A percentile compares a stretch with the other conserved stretches of the same genome.
Evolutionary conservation across 371 early-diverging fungal genomes (phyloP).

Genomic region (Rhizopus sp.): DNA sequence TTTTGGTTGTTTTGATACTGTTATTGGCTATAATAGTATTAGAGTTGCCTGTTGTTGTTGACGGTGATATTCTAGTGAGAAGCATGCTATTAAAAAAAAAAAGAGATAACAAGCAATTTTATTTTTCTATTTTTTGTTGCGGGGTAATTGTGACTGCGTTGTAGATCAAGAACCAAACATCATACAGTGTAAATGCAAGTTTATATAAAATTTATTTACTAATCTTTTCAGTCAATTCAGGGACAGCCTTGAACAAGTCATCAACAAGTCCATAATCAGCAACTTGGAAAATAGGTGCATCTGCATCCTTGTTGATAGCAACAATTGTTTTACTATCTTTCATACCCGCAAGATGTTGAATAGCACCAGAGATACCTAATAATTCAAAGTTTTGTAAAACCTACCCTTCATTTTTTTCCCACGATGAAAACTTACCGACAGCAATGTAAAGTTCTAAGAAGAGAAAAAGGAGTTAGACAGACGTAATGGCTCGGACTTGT

Average conservation of each 20-base stretch:
- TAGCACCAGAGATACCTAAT: slow-evolving; percentile 92
- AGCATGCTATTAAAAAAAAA: slow-evolving; percentile 1
- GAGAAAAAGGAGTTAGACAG: neutral
- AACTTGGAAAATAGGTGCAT: slow-evolving; percentile 98
- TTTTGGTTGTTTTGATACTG: slow-evolving; percentile 1
- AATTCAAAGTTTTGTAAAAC: slow-evolving; percentile 1
- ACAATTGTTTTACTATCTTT: slow-evolving; percentile 98
- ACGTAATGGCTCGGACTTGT: too few relatives aligned
- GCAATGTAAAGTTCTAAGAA: slow-evolving; percentile 86
- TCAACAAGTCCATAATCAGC: slow-evolving; percentile 97
- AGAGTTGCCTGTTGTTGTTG: neutral
- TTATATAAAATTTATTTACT: slow-evolving; percentile 12
- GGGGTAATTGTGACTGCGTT: slow-evolving; percentile 6
- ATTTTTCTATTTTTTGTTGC: slow-evolving; percentile 6
- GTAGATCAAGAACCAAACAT: neutral
- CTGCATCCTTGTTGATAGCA: slow-evolving; percentile 98
- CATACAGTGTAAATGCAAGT: neutral
- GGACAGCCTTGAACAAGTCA: slow-evolving; percentile 93
- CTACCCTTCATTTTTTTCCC: slow-evolving; percentile 7
- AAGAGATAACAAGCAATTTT: slow-evolving; percentile 2
- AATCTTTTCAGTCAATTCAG: slow-evolving; percentile 90
- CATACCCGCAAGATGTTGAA: slow-evolving; percentile 98
- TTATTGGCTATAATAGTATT: neutral
- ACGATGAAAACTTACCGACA: slow-evolving; percentile 60
- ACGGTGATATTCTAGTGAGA: neutral